phyloP scores from a whole-genome alignment of 768 basidiomycete species.

The Agaricus blazei region DNA sequence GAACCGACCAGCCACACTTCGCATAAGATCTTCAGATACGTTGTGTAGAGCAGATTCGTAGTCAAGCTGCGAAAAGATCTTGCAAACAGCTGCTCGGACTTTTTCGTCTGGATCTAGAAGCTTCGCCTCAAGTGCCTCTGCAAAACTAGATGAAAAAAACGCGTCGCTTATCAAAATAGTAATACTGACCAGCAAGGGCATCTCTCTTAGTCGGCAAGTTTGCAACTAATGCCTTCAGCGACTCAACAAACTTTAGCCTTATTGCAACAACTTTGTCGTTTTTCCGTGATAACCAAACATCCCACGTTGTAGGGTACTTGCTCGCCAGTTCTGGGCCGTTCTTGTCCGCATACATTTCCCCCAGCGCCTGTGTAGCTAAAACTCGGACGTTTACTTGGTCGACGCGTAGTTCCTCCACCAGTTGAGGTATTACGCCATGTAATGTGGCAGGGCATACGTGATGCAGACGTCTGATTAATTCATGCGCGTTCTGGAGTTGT shows the following conservation, averaged over 20 bases:
- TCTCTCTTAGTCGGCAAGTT: slow-evolving; percentile 64
- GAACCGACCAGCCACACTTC: slow-evolving; percentile 62
- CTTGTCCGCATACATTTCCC: slow-evolving; percentile 85
- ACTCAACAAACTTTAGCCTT: slow-evolving; percentile 76
- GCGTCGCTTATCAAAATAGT: not conserved
- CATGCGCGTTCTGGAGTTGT: slow-evolving; percentile 74
- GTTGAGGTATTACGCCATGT: slow-evolving; percentile 86
- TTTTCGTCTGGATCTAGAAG: slow-evolving; percentile 87
- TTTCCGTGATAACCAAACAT: slow-evolving; percentile 71
- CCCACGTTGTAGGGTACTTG: slow-evolving; percentile 85
- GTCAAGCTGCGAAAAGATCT: slow-evolving; percentile 75
- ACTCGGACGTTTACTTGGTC: slow-evolving; percentile 66
- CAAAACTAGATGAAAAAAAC: not conserved
- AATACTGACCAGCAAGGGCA: slow-evolving; percentile 64
- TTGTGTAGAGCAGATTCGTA: slow-evolving; percentile 89
- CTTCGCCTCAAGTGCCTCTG: slow-evolving; percentile 60
- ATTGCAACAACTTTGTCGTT: slow-evolving; percentile 72
- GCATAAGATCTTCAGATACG: slow-evolving; percentile 58
- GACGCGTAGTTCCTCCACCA: slow-evolving; percentile 85
- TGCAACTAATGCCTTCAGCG: slow-evolving; percentile 51
- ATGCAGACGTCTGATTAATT: slow-evolving; percentile 79
- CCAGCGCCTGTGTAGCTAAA: slow-evolving; percentile 83
- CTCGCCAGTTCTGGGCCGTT: slow-evolving; percentile 66
- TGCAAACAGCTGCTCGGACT: slow-evolving; percentile 82
- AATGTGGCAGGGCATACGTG: slow-evolving; percentile 76